Evolutionary conservation across 1,284 basidiomycete genomes (phyloP).

Genomic region (Peniophora sp.): DNA sequence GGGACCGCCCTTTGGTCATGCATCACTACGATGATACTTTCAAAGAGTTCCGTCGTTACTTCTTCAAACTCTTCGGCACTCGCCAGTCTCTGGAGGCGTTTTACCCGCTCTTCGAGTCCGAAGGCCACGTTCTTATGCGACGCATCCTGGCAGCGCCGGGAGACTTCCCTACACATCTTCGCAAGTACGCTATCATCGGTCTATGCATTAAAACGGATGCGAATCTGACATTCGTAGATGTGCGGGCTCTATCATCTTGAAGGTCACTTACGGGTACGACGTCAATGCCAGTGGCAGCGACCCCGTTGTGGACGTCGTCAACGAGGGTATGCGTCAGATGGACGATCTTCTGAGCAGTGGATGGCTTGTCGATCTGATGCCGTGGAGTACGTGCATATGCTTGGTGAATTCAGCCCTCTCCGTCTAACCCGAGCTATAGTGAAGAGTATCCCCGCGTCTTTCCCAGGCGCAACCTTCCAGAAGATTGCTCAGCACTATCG

Average conservation of each 20-base stretch:
- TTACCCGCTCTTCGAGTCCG: conserved; percentile 15
- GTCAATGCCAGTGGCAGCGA: conserved; percentile 20
- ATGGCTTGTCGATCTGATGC: conserved; percentile 16
- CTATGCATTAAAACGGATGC: not conserved
- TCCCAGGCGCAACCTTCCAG: conserved; percentile 20
- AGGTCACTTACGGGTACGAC: conserved; percentile 27
- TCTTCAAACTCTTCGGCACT: conserved; percentile 19
- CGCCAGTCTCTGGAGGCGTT: conserved; percentile 18
- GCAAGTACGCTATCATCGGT: conserved; percentile 13
- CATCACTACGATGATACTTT: conserved; percentile 15
- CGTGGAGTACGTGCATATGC: not conserved
- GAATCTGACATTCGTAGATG: conserved; percentile 12
- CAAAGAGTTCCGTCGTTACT: conserved; percentile 14
- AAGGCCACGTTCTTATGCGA: conserved; percentile 15
- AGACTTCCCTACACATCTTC: conserved; percentile 15
- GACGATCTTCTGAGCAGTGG: conserved; percentile 17
- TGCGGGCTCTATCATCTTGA: conserved; percentile 24
- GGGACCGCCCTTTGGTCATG: conserved; percentile 13
- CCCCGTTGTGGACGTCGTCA: conserved; percentile 21
- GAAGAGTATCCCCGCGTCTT: conserved; percentile 15
- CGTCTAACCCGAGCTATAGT: conserved; percentile 19
- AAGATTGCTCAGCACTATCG: conserved; percentile 12
- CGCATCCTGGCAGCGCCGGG: conserved; percentile 13
- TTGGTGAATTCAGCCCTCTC: not conserved
- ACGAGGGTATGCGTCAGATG: conserved; percentile 21